Conservation (phyloP, 768 basidiomycete genomes). For the Holtermanniella nyarrowii region DNA sequence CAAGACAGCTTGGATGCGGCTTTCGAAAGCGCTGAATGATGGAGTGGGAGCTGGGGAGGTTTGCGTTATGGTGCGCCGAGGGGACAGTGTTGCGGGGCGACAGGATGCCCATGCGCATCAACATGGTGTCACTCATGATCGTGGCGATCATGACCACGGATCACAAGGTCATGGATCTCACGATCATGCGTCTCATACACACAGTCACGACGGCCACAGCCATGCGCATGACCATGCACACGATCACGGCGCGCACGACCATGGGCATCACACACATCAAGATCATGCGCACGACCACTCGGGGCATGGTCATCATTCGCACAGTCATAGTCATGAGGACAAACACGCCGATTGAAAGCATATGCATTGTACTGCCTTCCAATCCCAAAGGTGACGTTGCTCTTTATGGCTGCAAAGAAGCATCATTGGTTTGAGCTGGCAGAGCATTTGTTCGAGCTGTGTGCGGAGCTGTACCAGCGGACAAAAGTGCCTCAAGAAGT, state of each 20-base stretch:
- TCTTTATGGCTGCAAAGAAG: no score
- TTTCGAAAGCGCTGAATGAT: slow-evolving; percentile 20
- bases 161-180: no score
- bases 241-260: slow-evolving; percentile 15
- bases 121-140: background rate
- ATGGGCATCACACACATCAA: slow-evolving; percentile 29
- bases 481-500: no score
- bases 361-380: no score
- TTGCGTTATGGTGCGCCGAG: slow-evolving; percentile 7
- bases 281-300: slow-evolving; percentile 37
- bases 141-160: background rate
- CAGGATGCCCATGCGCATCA: no score
- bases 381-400: no score
- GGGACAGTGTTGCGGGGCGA: background rate
- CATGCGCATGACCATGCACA: slow-evolving; percentile 29
- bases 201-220: slow-evolving; percentile 31
- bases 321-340: background rate
- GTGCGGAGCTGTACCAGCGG: no score
- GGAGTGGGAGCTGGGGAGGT: slow-evolving; percentile 7
- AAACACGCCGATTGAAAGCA: background rate
- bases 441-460: no score
- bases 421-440: no score
- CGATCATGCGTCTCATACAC: no score
- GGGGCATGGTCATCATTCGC: slow-evolving; percentile 56
- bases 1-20: slow-evolving; percentile 59